phyloP scores from a whole-genome alignment of 257 asterid genomes.

The Solanum chiquidenum region DNA sequence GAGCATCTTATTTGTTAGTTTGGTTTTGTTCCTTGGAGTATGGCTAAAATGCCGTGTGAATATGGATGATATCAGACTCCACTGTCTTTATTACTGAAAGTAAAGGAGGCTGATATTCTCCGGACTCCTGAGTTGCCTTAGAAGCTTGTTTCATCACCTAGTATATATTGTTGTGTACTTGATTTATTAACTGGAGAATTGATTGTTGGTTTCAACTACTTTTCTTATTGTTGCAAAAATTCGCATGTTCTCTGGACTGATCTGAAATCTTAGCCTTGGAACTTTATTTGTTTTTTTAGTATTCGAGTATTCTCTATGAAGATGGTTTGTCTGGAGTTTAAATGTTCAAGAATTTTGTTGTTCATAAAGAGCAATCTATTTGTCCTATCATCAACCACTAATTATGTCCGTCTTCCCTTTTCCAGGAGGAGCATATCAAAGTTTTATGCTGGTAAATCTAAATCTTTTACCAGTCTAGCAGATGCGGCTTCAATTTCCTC shows the following conservation, averaged over 20 bases:
- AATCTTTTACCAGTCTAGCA: constrained; percentile 48
- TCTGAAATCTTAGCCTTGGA: background rate
- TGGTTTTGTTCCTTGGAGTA: background rate
- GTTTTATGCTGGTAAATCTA: constrained; percentile 33
- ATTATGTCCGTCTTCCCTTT: background rate
- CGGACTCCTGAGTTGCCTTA: background rate
- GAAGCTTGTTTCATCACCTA: background rate
- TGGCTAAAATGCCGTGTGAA: background rate
- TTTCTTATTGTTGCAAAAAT: background rate
- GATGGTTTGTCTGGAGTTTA: background rate
- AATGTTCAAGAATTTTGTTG: background rate
- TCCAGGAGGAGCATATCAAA: constrained; percentile 34
- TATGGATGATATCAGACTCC: background rate
- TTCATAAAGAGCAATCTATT: background rate
- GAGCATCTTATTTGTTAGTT: background rate
- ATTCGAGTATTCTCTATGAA: background rate
- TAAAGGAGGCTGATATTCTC: background rate
- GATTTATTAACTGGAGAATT: background rate
- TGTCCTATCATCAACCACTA: background rate
- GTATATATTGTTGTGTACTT: background rate
- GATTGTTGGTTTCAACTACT: background rate
- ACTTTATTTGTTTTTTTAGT: background rate
- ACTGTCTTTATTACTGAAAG: background rate
- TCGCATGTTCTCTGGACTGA: background rate
- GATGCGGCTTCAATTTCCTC: constrained; percentile 48